Base-by-base conservation (phyloP, 208 protist genomes). In the Trypanosoma melophagium region DNA sequence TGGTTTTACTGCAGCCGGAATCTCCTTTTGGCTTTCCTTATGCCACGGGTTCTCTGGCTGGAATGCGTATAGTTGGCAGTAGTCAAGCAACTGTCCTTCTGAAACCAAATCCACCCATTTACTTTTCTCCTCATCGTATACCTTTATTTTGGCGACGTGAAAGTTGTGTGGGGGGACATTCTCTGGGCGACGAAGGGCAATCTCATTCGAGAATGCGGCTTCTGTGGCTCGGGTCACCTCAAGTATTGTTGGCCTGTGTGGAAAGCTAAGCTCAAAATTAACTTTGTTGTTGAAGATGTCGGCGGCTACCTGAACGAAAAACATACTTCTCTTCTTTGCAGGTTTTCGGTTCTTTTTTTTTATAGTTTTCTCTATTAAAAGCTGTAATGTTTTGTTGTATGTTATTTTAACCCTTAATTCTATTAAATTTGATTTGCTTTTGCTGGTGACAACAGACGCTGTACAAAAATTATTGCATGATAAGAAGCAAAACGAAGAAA, bases 271-370 rank as follows among this genome's bases (percentile, higher is more conserved):
- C 78, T 95, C 92, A 66, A 91, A 93, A 81, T 97, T 97, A 24
- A 93, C 73, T 69, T 97, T 97, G 57, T 84, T 94, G 69, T 79
- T 81, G 62, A 94, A 97, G 52, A 97, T 92, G 64, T 95, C 87
- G 28, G 92, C 92, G 1, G 92, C 89, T 22, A 93, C 92, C 57
- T 92, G 83, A 4, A 95, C 79, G 57, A 89, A 59, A 71, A 95
- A 93, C 90, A 93, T 95, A 28, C 17, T 10, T 25, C 35, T 64
- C 19, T 22, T 53, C 38, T 57, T 50, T 69, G 14, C 21, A 45
- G 17, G 19, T 9, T 19, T 38, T 38, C 8, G 8, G 10, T 65
- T 63, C 2, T 66, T 21, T 54, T 66, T 28, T 25, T 52, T 42
- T 59, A 24, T 61, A 51, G 2, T 65, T 21, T 25, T 61, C 16